These are phyloP conservation scores for Ophiostoma angusticollis DNA, from an alignment of 2,329 filamentous ascomycete genomes.

Conservation along the genomic window DNA sequence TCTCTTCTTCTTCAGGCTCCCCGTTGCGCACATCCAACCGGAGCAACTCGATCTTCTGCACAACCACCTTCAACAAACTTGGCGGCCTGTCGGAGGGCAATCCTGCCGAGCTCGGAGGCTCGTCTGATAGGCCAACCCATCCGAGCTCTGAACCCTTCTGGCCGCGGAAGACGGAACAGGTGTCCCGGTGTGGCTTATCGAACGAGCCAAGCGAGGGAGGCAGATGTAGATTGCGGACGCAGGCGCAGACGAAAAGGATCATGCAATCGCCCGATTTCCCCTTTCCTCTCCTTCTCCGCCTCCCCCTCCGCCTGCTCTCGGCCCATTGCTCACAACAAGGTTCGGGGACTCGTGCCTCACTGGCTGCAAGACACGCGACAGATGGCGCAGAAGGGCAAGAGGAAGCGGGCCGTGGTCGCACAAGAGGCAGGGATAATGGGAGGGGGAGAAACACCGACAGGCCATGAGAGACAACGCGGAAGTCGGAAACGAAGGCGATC, in stretches of 20 bases:
- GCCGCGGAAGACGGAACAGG: constrained; percentile 1
- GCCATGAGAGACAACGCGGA: background rate
- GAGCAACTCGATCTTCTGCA: too few species aligned
- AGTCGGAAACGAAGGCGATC: background rate
- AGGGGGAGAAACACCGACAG: background rate
- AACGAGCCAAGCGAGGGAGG: too few species aligned
- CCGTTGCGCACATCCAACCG: too few species aligned
- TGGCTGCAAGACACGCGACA: too few species aligned
- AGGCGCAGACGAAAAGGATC: background rate
- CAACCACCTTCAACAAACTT: too few species aligned
- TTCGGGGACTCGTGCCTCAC: too few species aligned
- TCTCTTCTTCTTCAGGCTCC: background rate
- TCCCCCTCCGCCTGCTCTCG: background rate
- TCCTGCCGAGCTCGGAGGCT: background rate
- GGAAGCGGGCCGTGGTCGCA: background rate
- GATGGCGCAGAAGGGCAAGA: constrained; percentile 1
- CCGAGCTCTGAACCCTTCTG: constrained; percentile 1
- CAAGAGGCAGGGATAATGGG: background rate
- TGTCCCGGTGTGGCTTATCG: background rate
- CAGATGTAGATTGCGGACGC: too few species aligned
- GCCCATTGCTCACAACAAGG: background rate
- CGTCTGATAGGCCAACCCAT: background rate
- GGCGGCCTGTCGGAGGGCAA: background rate
- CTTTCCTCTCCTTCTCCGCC: background rate
- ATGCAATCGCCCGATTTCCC: background rate